These are phyloP conservation scores for Ampelocalamus luodianensis DNA, from an alignment of 176 grass and related monocot genomes.

Conservation along the genomic window DNA sequence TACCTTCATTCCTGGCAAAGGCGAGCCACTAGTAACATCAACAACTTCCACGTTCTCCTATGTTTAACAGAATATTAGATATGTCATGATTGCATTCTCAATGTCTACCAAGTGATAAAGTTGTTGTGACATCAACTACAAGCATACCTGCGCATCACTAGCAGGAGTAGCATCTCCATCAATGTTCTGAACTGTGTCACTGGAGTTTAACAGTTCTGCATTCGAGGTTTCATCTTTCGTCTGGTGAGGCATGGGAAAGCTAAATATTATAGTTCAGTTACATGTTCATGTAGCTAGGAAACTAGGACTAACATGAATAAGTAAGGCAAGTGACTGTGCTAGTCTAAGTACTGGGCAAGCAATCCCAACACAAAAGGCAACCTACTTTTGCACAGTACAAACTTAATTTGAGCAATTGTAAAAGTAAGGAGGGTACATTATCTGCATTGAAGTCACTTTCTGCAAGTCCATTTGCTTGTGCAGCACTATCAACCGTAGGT, in stretches of 20 bases:
- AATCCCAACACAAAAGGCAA: neutral
- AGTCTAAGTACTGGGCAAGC: neutral
- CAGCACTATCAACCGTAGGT: constrained; percentile 33
- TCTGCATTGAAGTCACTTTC: constrained; percentile 51
- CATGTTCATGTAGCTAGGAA: constrained; percentile 8
- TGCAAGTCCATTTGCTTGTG: constrained; percentile 51
- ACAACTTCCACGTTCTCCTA: constrained; percentile 63
- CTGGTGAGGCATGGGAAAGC: constrained; percentile 66
- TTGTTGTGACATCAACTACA: neutral
- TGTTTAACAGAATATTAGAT: constrained; percentile 49
- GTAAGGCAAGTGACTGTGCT: neutral
- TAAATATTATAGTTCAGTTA: constrained; percentile 68
- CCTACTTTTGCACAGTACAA: constrained; percentile 1
- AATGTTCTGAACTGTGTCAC: constrained; percentile 36
- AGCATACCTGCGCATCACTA: constrained; percentile 54
- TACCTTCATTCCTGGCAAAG: constrained; percentile 98
- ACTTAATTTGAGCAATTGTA: constrained; percentile 18
- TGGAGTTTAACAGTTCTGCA: constrained; percentile 50
- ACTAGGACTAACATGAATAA: neutral
- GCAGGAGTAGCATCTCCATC: constrained; percentile 41
- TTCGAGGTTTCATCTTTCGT: constrained; percentile 61
- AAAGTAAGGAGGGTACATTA: constrained; percentile 50
- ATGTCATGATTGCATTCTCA: neutral
- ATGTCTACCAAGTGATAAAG: neutral
- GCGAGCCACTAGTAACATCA: constrained; percentile 80